Evolutionary conservation across 129 eudicot species (phyloP), one percentile per base, ranked within the genome.

Genomic region (Logfia minima): DNA sequence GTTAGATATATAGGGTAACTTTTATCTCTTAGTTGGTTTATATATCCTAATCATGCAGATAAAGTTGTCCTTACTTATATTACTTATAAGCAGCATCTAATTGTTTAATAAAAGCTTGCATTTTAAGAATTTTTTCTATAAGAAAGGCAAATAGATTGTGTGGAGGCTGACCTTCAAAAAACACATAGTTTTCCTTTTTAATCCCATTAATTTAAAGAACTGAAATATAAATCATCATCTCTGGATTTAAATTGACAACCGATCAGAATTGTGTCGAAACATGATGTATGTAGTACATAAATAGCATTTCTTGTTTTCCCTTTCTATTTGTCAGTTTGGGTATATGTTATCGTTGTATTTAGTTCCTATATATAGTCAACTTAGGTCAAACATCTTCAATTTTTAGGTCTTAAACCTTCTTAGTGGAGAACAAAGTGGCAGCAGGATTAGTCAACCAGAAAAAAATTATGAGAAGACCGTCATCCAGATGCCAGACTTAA

Each of bases 401-500:
- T 51, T n/a, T 68, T 86, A 93, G 98, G 96, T 93, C 53, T 86
- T 93, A 41, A 85, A 74, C 65, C 87, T 93, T 83, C 79, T 93
- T 75, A 76, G 80, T 48, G 90, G 86, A 8, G 93, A 80, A 43
- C 86, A 85, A 72, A 77, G 80, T 63, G 90, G 83, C 74, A 69
- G 77, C 60, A 81, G 75, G 77, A 65, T 71, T 21, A 77, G 80
- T 74, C 85, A 79, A 76, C 83, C 74, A 66, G 89, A 83, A 41
- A 85, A 77, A 74, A 75, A 60, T 45, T 70, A 76, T 17, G 90
- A 81, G 41, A 73, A 80, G 75, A 41, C 92, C 18, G 71, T 78
- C 6, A 39, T 86, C 68, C 90, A 85, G 78, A 87, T 94, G 90
- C 97, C 99, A 26, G 91, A 94, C 70, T 85, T 94, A 79, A 87